Evolutionary conservation across 495 filamentous ascomycete species (phyloP), one percentile per base, ranked within the genome.

Genomic region (Hypoxylon rickii): DNA sequence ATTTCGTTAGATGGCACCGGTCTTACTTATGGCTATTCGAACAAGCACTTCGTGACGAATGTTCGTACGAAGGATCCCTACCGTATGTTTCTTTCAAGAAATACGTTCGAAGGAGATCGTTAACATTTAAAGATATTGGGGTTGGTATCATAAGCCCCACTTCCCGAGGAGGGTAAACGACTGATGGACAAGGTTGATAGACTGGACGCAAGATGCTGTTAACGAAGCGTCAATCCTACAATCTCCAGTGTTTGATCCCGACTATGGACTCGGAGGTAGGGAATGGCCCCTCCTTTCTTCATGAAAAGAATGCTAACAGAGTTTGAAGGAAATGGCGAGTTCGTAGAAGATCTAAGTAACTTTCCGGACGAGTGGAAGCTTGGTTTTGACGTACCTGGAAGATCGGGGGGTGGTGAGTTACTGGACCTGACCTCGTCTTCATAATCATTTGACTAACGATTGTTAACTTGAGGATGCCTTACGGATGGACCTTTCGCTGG

Each of bases 281-380:
- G 15, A 17, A 22, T 8, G 17, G 10, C 24, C 10, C 21, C 39
- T 11, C 24, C 10, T 37, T 5, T 36, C 38, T 10, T 26, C 21
- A 10, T 21, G 5, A 34, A 16, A 53, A 67, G 4, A 71, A 68
- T 19, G 76, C 56, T 60, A 16, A 60, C 3, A 29, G 11, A 2
- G 16, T 65, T 80, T 47, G 66, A 70, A 52, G 77, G 77, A 42
- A 75, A 85, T 47, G 82, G 81, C n/a, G 69, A 55, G 13, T 74
- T 69, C 53, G 64, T 74, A 22, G 65, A 55, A 8, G 59, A 65
- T 20, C 24, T 65, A 1, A 67, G 44, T 34, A 1, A 1, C 43
- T 63, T 52, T 18, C 64, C 68, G 0, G 40, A 67, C 36, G 45
- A 57, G 16, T 53, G 54, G 54, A 32, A 44, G 47, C 36, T 48